Base-by-base conservation (phyloP, 768 basidiomycete species). In the Trametes gibbosa region DNA sequence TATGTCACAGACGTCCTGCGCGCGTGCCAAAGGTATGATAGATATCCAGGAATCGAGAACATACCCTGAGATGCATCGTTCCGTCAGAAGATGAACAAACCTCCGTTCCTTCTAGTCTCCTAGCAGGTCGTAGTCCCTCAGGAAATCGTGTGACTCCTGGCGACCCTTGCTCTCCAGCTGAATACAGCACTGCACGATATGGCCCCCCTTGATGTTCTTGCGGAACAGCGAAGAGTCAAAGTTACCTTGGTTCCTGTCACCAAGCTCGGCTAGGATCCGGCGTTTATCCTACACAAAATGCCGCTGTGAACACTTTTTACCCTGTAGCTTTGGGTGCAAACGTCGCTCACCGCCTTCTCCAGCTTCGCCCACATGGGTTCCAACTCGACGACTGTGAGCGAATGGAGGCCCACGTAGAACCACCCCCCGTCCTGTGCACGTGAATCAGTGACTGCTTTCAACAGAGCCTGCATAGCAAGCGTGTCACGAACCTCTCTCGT, bases 161-260 rank as follows among this genome's bases (percentile, higher is more conserved):
- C 17, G 27, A 1, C 58, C 56, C n/a, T 41, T 45, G 59, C 56
- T 63, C 24, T 56, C 50, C 34, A 66, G 48, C 50, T 54, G 47
- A 32, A 66, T 46, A 42, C 62, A 63, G 29, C 41, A 69, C 50
- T 83, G 81, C 53, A 70, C 69, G n/a, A 85, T 69, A 23, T 67
- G 71, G 8, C 77, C 77, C 25, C 59, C 62, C 21, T 76, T 74
- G 16, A 87, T 69, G 13, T 77, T 74, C 16, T 59, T 61, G 39
- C 72, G 71, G 19, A 43, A 71, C 65, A 24, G 72, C 54, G 58
- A 65, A 63, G 14, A 66, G 69, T 58, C 29, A n/a, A 69, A 66
- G 43, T 10, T 10, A 10, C 74, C 77, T 14, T 75, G 75, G 45
- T 72, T 57, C 56, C 67, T 62, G 1, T 53, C 25, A 3, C 23